A percentile compares a stretch with the other conserved stretches of the same genome.
phyloP scores from a whole-genome alignment of 2,329 filamentous ascomycete species.

The Penicillium sp. region DNA sequence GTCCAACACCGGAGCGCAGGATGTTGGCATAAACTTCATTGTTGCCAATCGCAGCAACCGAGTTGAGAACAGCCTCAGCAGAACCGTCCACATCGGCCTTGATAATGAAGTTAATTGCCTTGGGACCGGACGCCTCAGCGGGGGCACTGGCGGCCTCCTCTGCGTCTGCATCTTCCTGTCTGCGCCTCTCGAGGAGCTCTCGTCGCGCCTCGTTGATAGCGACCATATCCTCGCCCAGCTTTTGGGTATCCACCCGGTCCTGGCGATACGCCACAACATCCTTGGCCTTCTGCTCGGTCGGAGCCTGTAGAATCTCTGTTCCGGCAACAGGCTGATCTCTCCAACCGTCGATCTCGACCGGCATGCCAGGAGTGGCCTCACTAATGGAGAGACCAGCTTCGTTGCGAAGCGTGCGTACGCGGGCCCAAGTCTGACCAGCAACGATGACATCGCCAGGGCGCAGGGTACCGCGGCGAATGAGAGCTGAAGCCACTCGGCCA shows the following conservation, averaged over 20 bases:
- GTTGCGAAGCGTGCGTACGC: slow-evolving; percentile 79
- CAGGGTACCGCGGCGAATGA: slow-evolving; percentile 85
- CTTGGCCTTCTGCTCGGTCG: slow-evolving; percentile 75
- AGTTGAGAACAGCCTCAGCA: slow-evolving; percentile 82
- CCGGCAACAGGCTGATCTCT: slow-evolving; percentile 82
- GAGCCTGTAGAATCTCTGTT: slow-evolving; percentile 81
- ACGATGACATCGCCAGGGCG: slow-evolving; percentile 79
- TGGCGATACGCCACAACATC: slow-evolving; percentile 74
- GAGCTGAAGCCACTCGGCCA: slow-evolving; percentile 83
- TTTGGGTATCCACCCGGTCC: slow-evolving; percentile 69
- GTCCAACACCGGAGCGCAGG: slow-evolving; percentile 74
- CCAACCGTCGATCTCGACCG: slow-evolving; percentile 96
- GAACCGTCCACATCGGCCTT: slow-evolving; percentile 94
- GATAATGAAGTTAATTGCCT: slow-evolving; percentile 76
- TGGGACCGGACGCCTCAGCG: slow-evolving; percentile 49
- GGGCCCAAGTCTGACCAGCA: slow-evolving; percentile 84
- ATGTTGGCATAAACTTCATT: slow-evolving; percentile 78
- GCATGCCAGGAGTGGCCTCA: slow-evolving; percentile 81
- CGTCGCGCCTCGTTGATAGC: slow-evolving; percentile 72
- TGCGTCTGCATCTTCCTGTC: slow-evolving; percentile 32
- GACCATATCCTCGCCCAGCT: slow-evolving; percentile 67
- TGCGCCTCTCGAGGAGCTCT: slow-evolving; percentile 57
- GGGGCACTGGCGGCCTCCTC: slow-evolving; percentile 41
- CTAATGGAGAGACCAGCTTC: slow-evolving; percentile 73
- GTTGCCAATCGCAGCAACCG: slow-evolving; percentile 76